Evolutionary conservation across 2,329 filamentous ascomycete species (phyloP), one percentile per base, ranked within the genome.

Genomic region (Hypoxylon sp.): DNA sequence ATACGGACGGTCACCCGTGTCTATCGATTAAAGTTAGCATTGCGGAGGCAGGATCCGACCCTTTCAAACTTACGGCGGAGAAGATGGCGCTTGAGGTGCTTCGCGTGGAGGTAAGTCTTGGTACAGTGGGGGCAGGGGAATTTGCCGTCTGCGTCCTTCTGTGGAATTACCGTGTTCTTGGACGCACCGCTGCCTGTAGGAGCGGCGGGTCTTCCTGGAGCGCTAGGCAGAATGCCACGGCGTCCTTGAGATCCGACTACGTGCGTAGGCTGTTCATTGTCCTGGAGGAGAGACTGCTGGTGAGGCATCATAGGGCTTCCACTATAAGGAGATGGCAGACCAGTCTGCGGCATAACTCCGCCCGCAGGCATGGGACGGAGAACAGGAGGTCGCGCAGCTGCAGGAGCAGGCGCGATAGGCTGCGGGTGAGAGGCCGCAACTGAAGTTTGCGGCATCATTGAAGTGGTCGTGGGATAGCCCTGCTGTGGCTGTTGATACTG

Each of bases 61-160:
- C 51, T 23, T 49, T 52, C 38, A 55, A 25, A 92, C 94, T 94
- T 88, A 98, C 95, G 96, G 86, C 96, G 88, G 74, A 98, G 85
- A 65, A 98, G 87, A 86, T 98, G 96, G 76, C 96, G 92, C 87
- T 98, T 98, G 75, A 98, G 82, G 82, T 98, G 96, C 86, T 99
- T 98, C 50, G 95, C 92, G 80, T 98, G 96, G 63, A 98, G 86
- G 79, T 99, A 99, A 5, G 94, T 98, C 86, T 98, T 98, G 76
- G 93, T 97, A 83, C 96, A 99, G 80, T 98, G 94, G 75, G 94
- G 94, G 82, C 96, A 99, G 66, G 96, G 95, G 78, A 97, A 99
- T 84, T 98, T 98, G 78, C 96, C 96, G 79, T 98, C 95, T 7
- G 94, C 93, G 80, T 98, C 95, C 84, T 98, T 98, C 74, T 93